Evolutionary conservation across 2,329 filamentous ascomycete species (phyloP).

Genomic region (Epichloe aotearoae): DNA sequence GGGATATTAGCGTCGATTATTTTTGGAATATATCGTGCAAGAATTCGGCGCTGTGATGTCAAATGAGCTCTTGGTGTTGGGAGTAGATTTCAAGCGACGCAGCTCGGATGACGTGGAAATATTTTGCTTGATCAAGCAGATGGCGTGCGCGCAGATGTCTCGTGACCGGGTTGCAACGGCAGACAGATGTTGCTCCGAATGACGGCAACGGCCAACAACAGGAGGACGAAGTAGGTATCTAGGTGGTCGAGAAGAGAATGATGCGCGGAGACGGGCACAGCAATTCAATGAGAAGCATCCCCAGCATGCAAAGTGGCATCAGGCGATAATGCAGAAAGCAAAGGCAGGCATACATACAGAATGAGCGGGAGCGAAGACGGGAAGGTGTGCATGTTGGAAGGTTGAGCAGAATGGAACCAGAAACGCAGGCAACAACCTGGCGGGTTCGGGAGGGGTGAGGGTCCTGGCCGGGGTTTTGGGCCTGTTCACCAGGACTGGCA

Average conservation of each 20-base stretch:
- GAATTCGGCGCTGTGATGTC: background rate
- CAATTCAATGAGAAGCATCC: background rate
- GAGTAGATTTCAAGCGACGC: background rate
- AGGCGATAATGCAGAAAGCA: background rate
- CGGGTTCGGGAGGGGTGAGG: background rate
- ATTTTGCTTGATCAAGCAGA: background rate
- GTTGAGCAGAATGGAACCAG: background rate
- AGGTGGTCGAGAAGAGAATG: background rate
- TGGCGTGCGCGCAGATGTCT: background rate
- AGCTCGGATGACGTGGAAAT: background rate
- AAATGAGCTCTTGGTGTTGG: background rate
- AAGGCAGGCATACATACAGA: background rate
- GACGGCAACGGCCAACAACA: constrained; percentile 1
- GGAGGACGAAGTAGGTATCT: background rate
- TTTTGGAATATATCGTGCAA: background rate
- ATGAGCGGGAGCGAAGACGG: background rate
- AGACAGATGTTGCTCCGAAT: background rate
- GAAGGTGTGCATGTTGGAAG: background rate
- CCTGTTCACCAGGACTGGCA: background rate
- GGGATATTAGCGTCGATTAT: background rate
- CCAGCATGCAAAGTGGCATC: background rate
- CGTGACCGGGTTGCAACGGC: background rate
- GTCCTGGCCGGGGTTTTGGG: background rate
- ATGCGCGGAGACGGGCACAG: background rate
- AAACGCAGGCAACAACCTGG: background rate